Evolutionary conservation across 148 eudicot species (phyloP).

Genomic region (Chenopodium berlandieri): DNA sequence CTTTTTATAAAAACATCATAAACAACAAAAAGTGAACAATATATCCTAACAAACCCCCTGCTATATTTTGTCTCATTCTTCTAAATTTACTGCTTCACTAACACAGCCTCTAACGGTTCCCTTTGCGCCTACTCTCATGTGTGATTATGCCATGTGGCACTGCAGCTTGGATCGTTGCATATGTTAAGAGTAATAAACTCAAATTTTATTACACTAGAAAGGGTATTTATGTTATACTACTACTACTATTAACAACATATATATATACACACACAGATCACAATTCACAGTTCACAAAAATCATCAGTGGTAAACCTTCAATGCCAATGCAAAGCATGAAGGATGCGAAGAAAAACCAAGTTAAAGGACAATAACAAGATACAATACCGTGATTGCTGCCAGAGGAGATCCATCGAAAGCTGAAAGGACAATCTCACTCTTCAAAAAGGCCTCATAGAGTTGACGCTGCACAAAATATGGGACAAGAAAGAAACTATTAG

Average conservation of each 20-base stretch:
- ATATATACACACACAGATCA: too few species aligned
- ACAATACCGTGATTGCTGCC: slow-evolving; percentile 90
- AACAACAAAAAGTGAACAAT: too few species aligned
- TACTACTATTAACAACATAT: background rate
- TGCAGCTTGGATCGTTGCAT: too few species aligned
- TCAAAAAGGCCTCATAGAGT: slow-evolving; percentile 90
- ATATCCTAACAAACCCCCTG: too few species aligned
- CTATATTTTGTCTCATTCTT: too few species aligned
- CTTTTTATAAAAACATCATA: too few species aligned
- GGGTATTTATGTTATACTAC: background rate
- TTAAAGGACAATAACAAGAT: background rate
- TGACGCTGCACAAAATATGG: slow-evolving; percentile 53
- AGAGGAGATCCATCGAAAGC: slow-evolving; percentile 98
- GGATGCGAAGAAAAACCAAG: background rate
- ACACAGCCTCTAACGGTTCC: too few species aligned
- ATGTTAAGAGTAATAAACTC: too few species aligned
- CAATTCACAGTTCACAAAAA: background rate
- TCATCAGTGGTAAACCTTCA: background rate
- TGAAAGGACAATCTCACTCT: slow-evolving; percentile 91
- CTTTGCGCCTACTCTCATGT: too few species aligned
- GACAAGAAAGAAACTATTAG: slow-evolving; percentile 15
- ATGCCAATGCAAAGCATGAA: background rate
- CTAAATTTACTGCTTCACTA: too few species aligned
- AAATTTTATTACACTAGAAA: background rate
- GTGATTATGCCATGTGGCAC: too few species aligned